Conservation (phyloP, 1,139 yeast species). For the Hyphopichia buzzinii region DNA sequence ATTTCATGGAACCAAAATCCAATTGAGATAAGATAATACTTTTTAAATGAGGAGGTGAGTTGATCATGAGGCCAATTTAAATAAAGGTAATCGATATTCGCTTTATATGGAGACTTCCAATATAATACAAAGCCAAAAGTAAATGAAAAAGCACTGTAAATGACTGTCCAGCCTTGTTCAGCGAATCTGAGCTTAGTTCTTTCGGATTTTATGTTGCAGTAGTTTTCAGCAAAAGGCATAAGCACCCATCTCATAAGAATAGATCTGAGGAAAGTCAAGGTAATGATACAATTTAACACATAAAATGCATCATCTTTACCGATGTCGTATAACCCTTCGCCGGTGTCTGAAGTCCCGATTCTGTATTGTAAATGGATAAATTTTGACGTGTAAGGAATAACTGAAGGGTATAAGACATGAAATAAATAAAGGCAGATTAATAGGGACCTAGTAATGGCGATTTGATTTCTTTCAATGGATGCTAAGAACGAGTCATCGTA, state of each 20-base stretch:
- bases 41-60: constrained; percentile 51
- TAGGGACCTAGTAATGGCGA: constrained; percentile 31
- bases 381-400: constrained; percentile 31
- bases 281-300: constrained; percentile 54
- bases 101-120: constrained; percentile 56
- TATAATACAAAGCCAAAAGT: constrained; percentile 58
- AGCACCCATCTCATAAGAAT: constrained; percentile 57
- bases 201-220: constrained; percentile 43
- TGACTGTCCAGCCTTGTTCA: constrained; percentile 81
- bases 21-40: constrained; percentile 68
- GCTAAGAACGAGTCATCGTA: constrained; percentile 27
- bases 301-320: constrained; percentile 57
- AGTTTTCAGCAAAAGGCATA: constrained; percentile 53
- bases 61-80: constrained; percentile 74
- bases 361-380: constrained; percentile 51
- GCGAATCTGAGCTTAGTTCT: constrained; percentile 68
- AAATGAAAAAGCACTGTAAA: constrained; percentile 62
- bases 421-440: constrained; percentile 26
- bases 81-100: constrained; percentile 59
- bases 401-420: constrained; percentile 23
- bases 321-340: constrained; percentile 45
- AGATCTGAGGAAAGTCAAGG: constrained; percentile 60
- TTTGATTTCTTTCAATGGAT: constrained; percentile 38
- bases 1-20: constrained; percentile 83
- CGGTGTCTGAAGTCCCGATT: constrained; percentile 19